A percentile compares a stretch with the other conserved stretches of the same genome.
Conservation (phyloP, 805 yeast species). For the Myxozyma lipomycoides region DNA sequence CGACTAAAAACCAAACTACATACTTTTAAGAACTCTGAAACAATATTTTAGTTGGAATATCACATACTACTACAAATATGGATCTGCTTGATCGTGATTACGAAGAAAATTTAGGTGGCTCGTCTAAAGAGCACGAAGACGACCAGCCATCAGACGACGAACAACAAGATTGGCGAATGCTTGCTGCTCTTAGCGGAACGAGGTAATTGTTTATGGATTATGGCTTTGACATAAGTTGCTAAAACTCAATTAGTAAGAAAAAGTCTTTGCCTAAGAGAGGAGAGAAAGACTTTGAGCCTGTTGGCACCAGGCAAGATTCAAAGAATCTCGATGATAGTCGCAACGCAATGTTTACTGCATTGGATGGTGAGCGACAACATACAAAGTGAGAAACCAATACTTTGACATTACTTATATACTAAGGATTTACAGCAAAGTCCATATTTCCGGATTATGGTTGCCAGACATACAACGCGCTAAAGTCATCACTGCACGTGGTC, state of each 20-base stretch:
- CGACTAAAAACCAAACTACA: no score
- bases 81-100: background rate
- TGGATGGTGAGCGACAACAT: slow-evolving; percentile 40
- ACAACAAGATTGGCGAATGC: slow-evolving; percentile 41
- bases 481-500: slow-evolving; percentile 59
- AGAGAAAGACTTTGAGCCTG: slow-evolving; percentile 82
- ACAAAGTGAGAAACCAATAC: slow-evolving; percentile 18
- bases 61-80: no score
- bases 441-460: slow-evolving; percentile 50
- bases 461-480: slow-evolving; percentile 38
- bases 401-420: background rate
- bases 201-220: slow-evolving; percentile 6
- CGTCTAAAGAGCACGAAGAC: background rate
- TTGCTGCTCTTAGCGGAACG: slow-evolving; percentile 26
- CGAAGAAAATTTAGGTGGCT: background rate
- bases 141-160: slow-evolving; percentile 32
- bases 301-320: slow-evolving; percentile 57
- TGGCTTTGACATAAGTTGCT: background rate
- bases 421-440: slow-evolving; percentile 41
- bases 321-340: slow-evolving; percentile 51
- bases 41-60: no score
- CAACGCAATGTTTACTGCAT: slow-evolving; percentile 67
- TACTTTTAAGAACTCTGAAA: no score
- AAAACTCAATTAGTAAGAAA: slow-evolving; percentile 9
- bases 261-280: slow-evolving; percentile 62